These are phyloP conservation scores for Elongisporangium undulatum DNA, from an alignment of 352 stramenopile species.

Conservation along the genomic window DNA sequence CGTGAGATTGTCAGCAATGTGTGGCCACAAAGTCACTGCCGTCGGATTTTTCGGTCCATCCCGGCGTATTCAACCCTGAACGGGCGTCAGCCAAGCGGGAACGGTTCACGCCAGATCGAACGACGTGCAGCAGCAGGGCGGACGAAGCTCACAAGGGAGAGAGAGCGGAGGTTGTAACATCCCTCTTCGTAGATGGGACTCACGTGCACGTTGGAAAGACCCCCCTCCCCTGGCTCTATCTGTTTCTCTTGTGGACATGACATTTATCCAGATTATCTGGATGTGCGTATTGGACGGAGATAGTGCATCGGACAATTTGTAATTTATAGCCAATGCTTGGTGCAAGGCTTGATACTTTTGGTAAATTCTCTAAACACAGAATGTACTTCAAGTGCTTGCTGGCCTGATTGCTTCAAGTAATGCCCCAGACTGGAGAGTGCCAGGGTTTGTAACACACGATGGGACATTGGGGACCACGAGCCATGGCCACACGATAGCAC, in stretches of 20 bases:
- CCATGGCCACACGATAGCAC: background rate
- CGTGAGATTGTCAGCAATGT: background rate
- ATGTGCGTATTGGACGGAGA: background rate
- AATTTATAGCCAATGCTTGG: too few relatives aligned
- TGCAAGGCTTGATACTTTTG: too few relatives aligned
- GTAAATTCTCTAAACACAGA: background rate
- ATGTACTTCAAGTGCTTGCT: background rate
- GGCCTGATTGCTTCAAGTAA: background rate
- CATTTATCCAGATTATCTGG: background rate
- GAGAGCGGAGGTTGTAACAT: background rate
- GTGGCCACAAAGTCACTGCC: background rate
- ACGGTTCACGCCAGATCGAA: background rate
- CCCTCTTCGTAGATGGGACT: background rate
- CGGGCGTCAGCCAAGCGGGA: background rate
- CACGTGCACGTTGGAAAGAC: background rate
- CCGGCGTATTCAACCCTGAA: background rate
- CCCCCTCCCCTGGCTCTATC: background rate
- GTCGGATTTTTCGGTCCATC: background rate
- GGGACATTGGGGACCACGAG: background rate
- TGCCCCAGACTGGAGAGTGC: background rate
- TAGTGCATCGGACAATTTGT: background rate
- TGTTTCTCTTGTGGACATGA: background rate
- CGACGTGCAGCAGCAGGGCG: background rate
- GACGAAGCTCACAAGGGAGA: background rate
- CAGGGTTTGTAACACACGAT: background rate